These are phyloP conservation scores for Monilinia polystroma DNA, from an alignment of 2,329 filamentous ascomycete species.

Conservation along the genomic window DNA sequence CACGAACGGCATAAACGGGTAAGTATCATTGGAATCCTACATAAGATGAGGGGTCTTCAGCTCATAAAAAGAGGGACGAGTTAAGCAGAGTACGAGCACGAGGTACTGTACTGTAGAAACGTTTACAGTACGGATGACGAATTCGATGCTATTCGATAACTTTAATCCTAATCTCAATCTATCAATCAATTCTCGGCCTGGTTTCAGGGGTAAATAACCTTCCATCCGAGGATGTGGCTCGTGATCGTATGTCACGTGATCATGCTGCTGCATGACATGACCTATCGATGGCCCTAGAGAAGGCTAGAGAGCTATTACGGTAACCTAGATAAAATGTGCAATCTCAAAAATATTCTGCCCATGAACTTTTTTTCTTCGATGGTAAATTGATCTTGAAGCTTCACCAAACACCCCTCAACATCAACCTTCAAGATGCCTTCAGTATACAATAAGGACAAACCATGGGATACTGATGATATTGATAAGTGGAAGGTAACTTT, in stretches of 20 bases:
- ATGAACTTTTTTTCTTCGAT: constrained; percentile 26
- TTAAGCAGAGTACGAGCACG: background rate
- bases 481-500: constrained; percentile 82
- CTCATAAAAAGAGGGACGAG: constrained; percentile 12
- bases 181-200: constrained; percentile 16
- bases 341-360: constrained; percentile 20
- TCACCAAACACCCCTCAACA: constrained; percentile 27
- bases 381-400: constrained; percentile 16
- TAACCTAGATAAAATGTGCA: constrained; percentile 13
- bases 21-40: constrained; percentile 5
- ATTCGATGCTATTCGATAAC: constrained; percentile 21
- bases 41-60: constrained; percentile 16
- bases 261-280: rapidly evolving
- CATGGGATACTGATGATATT: constrained; percentile 95
- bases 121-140: constrained; percentile 16
- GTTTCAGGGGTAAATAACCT: constrained; percentile 18
- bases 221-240: background rate
- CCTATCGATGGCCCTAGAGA: background rate
- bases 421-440: constrained; percentile 65
- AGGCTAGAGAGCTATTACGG: constrained; percentile 4
- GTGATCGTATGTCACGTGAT: rapidly evolving
- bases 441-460: constrained; percentile 84
- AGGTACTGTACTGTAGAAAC: background rate
- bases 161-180: constrained; percentile 14
- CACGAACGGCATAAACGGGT: constrained; percentile 1